Evolutionary conservation across 2,329 filamentous ascomycete species (phyloP).

Genomic region (Colletotrichum sp.): DNA sequence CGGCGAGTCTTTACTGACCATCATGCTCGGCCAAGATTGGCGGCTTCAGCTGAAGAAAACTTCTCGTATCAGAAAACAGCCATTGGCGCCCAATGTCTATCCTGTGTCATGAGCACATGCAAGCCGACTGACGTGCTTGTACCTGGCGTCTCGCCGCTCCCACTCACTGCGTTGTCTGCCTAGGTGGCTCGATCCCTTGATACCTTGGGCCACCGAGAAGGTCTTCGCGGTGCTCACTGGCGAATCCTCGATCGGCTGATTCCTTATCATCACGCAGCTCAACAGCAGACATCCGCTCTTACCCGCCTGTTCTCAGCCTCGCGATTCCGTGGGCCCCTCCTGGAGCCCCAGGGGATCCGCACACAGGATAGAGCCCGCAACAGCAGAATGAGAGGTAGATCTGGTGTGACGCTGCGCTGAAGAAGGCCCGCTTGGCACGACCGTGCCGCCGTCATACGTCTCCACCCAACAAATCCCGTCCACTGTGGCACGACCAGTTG

Average conservation of each 20-base stretch:
- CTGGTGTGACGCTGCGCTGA: slow-evolving; percentile 16
- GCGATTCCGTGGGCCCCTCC: neutral
- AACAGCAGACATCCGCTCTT: neutral
- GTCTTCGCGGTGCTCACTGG: neutral
- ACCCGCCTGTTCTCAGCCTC: neutral
- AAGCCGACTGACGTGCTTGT: slow-evolving; percentile 10
- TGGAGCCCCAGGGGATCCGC: neutral
- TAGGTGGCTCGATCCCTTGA: slow-evolving; percentile 14
- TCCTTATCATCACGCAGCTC: slow-evolving; percentile 2
- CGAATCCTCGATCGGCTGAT: slow-evolving; percentile 3
- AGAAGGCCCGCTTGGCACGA: slow-evolving; percentile 10
- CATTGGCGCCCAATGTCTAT: slow-evolving; percentile 18
- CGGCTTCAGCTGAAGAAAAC: slow-evolving; percentile 10
- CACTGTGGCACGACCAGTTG: neutral
- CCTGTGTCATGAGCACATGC: slow-evolving; percentile 15
- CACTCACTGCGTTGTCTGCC: neutral
- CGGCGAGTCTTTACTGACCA: neutral
- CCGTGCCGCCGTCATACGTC: neutral
- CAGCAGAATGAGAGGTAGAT: neutral
- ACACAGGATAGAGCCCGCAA: neutral
- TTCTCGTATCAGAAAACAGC: slow-evolving; percentile 5
- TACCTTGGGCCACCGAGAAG: neutral
- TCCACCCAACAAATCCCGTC: neutral
- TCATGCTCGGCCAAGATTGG: neutral
- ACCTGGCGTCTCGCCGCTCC: slow-evolving; percentile 8